Conservation (phyloP, 208 protist genomes). For the Crithidia bombi region DNA sequence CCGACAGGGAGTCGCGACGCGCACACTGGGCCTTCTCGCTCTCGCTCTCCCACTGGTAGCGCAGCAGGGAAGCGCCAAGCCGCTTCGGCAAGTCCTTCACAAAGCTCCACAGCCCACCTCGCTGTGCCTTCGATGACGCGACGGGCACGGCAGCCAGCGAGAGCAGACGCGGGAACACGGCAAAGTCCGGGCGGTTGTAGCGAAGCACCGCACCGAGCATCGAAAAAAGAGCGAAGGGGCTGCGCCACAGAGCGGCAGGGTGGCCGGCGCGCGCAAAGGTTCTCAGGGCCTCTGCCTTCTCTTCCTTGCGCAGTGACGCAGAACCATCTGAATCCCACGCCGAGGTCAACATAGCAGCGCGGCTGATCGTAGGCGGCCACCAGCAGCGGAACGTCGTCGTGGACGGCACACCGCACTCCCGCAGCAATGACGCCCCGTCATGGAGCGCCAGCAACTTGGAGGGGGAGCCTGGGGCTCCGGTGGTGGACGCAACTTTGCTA, state of each 20-base stretch:
- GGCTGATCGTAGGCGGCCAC: neutral
- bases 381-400: constrained; percentile 5
- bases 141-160: neutral
- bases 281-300: constrained; percentile 13
- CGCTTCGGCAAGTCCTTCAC: neutral
- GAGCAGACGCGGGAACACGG: constrained; percentile 33
- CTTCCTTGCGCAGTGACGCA: neutral
- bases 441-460: constrained; percentile 2
- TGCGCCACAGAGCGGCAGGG: constrained; percentile 34
- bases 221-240: constrained; percentile 44
- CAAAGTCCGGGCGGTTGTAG: constrained; percentile 46
- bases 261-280: neutral
- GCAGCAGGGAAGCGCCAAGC: neutral
- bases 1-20: constrained; percentile 16
- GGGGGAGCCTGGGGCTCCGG: neutral
- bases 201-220: constrained; percentile 49
- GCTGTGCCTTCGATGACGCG: neutral
- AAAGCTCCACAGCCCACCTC: neutral
- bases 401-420: constrained; percentile 16
- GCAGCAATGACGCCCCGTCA: constrained; percentile 13
- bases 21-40: neutral
- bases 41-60: neutral
- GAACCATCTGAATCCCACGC: constrained; percentile 10
- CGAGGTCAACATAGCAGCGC: neutral
- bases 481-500: neutral